A percentile compares a stretch with the other conserved stretches of the same genome.
Evolutionary conservation across 2,329 filamentous ascomycete species (phyloP).

Genomic region (Hymenoscyphus repandus): DNA sequence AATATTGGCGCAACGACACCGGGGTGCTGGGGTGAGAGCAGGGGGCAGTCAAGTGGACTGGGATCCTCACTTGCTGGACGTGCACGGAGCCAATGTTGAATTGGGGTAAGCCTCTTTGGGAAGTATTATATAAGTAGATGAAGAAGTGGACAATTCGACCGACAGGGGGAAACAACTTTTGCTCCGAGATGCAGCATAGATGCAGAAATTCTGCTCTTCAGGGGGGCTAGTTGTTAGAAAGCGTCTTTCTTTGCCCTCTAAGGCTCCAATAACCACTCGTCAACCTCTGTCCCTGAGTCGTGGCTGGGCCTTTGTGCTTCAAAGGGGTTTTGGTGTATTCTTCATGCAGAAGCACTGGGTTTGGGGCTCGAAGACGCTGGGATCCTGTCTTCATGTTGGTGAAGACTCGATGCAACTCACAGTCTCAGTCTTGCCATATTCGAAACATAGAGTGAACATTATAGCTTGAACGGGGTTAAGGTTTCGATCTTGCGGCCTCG

Average conservation of each 20-base stretch:
- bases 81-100: conserved; percentile 12
- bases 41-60: conserved; percentile 5
- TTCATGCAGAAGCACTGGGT: conserved; percentile 6
- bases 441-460: neutral
- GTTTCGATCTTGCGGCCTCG: conserved; percentile 16
- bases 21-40: conserved; percentile 14
- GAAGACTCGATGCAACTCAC: no score
- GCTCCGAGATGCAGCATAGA: conserved; percentile 17
- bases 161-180: conserved; percentile 9
- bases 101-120: conserved; percentile 16
- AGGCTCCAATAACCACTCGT: conserved; percentile 3
- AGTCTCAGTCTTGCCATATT: neutral
- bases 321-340: neutral
- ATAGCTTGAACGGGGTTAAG: conserved; percentile 8
- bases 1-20: conserved; percentile 13
- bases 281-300: conserved; percentile 15
- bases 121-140: conserved; percentile 4
- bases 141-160: neutral
- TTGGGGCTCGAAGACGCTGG: conserved; percentile 1
- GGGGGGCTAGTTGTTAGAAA: conserved; percentile 8
- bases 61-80: conserved; percentile 16
- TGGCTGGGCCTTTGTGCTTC: conserved; percentile 9
- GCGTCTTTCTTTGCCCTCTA: neutral
- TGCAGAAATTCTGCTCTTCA: conserved; percentile 8
- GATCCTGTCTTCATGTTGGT: neutral